phyloP scores from a whole-genome alignment of 2,329 filamentous ascomycete species.

The Aspergillus glaucus region DNA sequence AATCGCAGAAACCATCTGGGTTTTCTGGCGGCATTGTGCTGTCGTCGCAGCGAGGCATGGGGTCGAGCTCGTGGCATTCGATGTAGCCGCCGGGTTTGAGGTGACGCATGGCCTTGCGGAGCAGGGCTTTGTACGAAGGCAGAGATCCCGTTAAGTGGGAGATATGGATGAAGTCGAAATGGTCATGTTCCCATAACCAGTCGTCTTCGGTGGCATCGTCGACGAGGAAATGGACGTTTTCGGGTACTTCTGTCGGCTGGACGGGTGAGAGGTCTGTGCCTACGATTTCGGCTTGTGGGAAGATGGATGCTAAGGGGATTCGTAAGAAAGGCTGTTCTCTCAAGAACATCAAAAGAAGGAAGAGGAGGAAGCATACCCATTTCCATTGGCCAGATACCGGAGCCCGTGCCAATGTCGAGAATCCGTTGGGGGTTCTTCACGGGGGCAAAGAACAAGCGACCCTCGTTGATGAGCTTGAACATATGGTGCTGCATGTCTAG shows the following conservation, averaged over 20 bases:
- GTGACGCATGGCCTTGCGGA: slow-evolving; percentile 47
- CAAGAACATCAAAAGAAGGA: slow-evolving; percentile 4
- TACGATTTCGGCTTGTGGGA: slow-evolving; percentile 53
- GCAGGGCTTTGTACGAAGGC: slow-evolving; percentile 50
- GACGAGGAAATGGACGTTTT: slow-evolving; percentile 68
- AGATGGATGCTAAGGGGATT: slow-evolving; percentile 35
- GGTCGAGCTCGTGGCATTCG: slow-evolving; percentile 41
- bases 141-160: slow-evolving; percentile 54
- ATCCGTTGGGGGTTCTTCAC: slow-evolving; percentile 42
- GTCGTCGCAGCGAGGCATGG: slow-evolving; percentile 48
- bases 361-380: slow-evolving; percentile 42
- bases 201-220: slow-evolving; percentile 60
- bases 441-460: slow-evolving; percentile 43
- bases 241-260: slow-evolving; percentile 59
- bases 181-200: slow-evolving; percentile 48
- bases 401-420: slow-evolving; percentile 56
- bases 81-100: slow-evolving; percentile 52
- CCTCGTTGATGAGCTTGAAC: slow-evolving; percentile 43
- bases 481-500: slow-evolving; percentile 53
- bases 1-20: slow-evolving; percentile 28
- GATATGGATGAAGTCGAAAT: slow-evolving; percentile 57
- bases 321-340: slow-evolving; percentile 5
- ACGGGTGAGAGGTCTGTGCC: slow-evolving; percentile 64
- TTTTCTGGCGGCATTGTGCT: slow-evolving; percentile 46
- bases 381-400: slow-evolving; percentile 63